Base-by-base conservation (phyloP, 805 yeast species). In the Spathaspora girioi region DNA sequence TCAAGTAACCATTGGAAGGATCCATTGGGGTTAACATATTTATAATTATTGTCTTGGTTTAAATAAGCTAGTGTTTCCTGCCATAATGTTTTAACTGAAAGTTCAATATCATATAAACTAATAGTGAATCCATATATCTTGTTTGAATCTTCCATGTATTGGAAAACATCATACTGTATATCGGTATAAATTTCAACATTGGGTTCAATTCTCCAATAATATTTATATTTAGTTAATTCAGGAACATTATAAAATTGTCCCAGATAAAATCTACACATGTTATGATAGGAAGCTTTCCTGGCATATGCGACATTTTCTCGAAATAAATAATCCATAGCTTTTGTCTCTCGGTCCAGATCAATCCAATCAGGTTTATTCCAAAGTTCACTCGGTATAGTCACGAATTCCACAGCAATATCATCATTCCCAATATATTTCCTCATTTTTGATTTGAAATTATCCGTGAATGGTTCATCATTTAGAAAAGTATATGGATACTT, bases 151-250 rank as follows among this genome's bases (percentile, higher is more conserved):
- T 80, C 81, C 86, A 87, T 78, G 65, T 84, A 87, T 59, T 81
- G 83, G 73, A 87, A 87, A 10, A 87, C 84, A 58, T 89, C 96
- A 62, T 89, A 89, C 50, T 87, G 80, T 43, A 89, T 68, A 49
- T 83, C 81, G 60, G 89, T 83, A 61, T 73, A 86, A 61, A 84
- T 87, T 26, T 77, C 73, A 1, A 89, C 88, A 35, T 70, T 71
- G 7, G 96, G 96, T 66, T 89, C 96, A 46, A 89, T 73, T 54
- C 96, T 73, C 96, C 96, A 89, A 62, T 86, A 86, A 68, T 84
- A 89, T 58, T 75, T 78, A 68, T 77, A 85, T 52, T 87, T 73
- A 53, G 75, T 70, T 62, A 89, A 64, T 50, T 80, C 76, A 11
- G 87, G 87, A 54, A 86, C 80, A 47, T 85, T 76, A 62, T 77